Evolutionary conservation across 1,139 yeast genomes (phyloP).

Genomic region (Debaryomycetaceae sp.): DNA sequence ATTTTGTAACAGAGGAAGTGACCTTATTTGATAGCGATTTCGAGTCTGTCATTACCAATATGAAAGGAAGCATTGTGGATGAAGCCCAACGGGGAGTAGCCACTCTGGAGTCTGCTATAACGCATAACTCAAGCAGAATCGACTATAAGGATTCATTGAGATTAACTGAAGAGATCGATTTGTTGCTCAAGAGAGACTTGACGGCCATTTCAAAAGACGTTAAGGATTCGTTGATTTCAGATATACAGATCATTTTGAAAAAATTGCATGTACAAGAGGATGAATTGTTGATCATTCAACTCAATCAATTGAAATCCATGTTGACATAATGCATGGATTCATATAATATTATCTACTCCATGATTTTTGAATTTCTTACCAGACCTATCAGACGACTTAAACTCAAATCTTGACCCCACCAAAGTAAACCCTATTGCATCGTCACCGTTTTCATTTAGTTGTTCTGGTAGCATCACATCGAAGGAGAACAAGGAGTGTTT

Average conservation of each 20-base stretch:
- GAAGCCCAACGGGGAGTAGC: conserved; percentile 23
- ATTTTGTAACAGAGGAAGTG: conserved; percentile 22
- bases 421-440: conserved; percentile 57
- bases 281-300: conserved; percentile 22
- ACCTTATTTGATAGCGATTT: conserved; percentile 27
- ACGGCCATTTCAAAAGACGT: conserved; percentile 4
- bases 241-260: conserved; percentile 13
- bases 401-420: conserved; percentile 75
- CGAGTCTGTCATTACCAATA: conserved; percentile 19
- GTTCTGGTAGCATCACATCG: conserved; percentile 37
- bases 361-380: conserved; percentile 84
- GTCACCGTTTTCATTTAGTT: conserved; percentile 17
- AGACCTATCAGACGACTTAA: conserved; percentile 77
- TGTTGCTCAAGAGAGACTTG: conserved; percentile 9
- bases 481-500: conserved; percentile 57
- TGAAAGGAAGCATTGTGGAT: conserved; percentile 12
- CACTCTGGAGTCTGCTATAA: conserved; percentile 13
- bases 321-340: conserved; percentile 5
- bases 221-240: conserved; percentile 7
- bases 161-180: conserved; percentile 17
- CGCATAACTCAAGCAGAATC: conserved; percentile 7
- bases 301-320: conserved; percentile 17
- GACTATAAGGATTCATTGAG: conserved; percentile 12
- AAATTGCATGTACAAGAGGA: conserved; percentile 16
- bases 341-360: conserved; percentile 58